Evolutionary conservation across 106 monocot genomes (phyloP).

Genomic region (Platanthera guangdongensis): DNA sequence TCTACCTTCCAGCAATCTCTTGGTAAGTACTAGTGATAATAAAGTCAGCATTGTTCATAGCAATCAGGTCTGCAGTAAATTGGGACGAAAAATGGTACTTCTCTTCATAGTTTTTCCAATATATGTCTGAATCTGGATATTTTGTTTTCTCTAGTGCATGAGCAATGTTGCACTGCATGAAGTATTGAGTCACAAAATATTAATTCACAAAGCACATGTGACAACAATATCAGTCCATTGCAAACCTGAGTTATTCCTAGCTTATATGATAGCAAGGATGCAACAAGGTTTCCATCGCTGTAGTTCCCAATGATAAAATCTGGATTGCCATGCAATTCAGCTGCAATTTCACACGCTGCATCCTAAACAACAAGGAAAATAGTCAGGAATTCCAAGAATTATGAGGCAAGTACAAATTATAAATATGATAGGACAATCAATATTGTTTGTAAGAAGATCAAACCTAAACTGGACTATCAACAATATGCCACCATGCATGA

Average conservation of each 20-base stretch:
- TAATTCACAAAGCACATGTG: background rate
- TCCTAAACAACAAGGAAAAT: conserved; percentile 30
- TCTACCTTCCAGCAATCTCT: conserved; percentile 96
- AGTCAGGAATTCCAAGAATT: background rate
- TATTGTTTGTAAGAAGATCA: background rate
- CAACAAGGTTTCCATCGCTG: conserved; percentile 95
- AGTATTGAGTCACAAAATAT: conserved; percentile 5
- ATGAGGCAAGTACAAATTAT: background rate
- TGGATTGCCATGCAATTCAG: conserved; percentile 72
- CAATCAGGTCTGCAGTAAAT: conserved; percentile 91
- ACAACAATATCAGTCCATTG: background rate
- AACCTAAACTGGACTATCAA: background rate
- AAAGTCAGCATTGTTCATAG: conserved; percentile 97
- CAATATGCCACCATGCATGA: too few relatives aligned
- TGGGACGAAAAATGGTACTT: conserved; percentile 97
- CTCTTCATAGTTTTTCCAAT: conserved; percentile 76
- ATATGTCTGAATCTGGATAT: conserved; percentile 96
- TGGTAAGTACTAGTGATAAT: conserved; percentile 97
- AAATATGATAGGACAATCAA: background rate
- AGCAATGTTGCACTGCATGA: conserved; percentile 79
- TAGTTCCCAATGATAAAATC: conserved; percentile 89
- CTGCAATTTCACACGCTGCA: conserved; percentile 67
- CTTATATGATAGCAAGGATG: conserved; percentile 69
- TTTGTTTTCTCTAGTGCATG: conserved; percentile 98
- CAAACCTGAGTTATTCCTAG: conserved; percentile 75